phyloP scores from a whole-genome alignment of 106 monocot genomes.

The Chionographis japonica region DNA sequence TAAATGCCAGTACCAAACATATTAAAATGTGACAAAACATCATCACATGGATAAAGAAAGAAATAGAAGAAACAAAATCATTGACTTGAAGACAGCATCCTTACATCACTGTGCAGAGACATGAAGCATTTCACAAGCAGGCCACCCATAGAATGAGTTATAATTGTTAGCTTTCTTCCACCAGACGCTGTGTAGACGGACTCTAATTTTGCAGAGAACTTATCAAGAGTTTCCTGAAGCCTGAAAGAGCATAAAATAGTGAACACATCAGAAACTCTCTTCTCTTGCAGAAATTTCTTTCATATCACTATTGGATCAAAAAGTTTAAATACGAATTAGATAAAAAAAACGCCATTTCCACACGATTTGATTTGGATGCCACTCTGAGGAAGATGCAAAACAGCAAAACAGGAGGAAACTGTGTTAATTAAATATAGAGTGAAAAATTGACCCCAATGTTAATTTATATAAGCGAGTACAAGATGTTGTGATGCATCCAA shows the following conservation, averaged over 20 bases:
- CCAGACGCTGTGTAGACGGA: constrained; percentile 65
- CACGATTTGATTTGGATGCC: too few species aligned
- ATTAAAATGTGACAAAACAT: not conserved
- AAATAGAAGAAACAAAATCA: not conserved
- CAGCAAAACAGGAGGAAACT: too few species aligned
- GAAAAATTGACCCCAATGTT: too few species aligned
- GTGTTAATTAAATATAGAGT: too few species aligned
- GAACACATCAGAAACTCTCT: not conserved
- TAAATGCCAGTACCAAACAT: not conserved
- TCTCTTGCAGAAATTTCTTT: too few species aligned
- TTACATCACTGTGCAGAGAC: constrained; percentile 77
- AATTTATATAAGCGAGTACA: too few species aligned
- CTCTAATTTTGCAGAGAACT: constrained; percentile 70
- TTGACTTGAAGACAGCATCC: not conserved
- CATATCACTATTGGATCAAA: too few species aligned
- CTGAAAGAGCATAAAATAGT: constrained; percentile 31
- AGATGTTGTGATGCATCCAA: too few species aligned
- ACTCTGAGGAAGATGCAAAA: too few species aligned
- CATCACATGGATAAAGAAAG: not conserved
- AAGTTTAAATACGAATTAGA: not conserved
- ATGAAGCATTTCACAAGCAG: constrained; percentile 91
- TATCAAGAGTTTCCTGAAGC: constrained; percentile 83
- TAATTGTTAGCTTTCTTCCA: constrained; percentile 76
- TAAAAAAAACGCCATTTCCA: too few species aligned
- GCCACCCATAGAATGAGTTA: constrained; percentile 98